These are phyloP conservation scores for Xerophyta viscosa DNA, from an alignment of 106 monocot species.

Conservation along the genomic window DNA sequence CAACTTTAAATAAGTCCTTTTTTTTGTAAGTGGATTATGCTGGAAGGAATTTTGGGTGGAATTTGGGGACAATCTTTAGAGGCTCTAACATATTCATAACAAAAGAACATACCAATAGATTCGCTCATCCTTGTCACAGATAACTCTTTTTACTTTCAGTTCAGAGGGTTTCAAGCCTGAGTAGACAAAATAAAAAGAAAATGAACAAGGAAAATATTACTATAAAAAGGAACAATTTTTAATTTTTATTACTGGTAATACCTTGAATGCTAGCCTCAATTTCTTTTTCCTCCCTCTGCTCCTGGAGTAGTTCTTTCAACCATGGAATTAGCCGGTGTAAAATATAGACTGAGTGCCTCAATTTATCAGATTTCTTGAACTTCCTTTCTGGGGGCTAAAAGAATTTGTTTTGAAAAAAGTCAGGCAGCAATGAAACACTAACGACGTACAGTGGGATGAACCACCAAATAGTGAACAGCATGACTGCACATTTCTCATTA, in stretches of 20 bases:
- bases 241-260: slow-evolving; percentile 16
- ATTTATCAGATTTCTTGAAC: slow-evolving; percentile 19
- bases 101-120: slow-evolving; percentile 37
- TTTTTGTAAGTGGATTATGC: no score
- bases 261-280: slow-evolving; percentile 51
- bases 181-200: neutral
- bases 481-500: no score
- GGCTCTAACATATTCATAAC: no score
- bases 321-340: slow-evolving; percentile 40
- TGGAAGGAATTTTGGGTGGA: no score
- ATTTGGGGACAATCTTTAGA: no score
- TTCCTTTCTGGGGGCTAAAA: slow-evolving; percentile 28
- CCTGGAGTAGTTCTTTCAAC: slow-evolving; percentile 43
- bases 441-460: neutral
- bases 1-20: no score
- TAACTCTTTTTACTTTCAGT: slow-evolving; percentile 34
- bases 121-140: slow-evolving; percentile 44
- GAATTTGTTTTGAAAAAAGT: no score
- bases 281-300: slow-evolving; percentile 56
- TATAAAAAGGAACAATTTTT: slow-evolving; percentile 1
- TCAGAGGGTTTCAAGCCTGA: slow-evolving; percentile 23
- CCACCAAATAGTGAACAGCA: neutral
- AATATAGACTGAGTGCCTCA: slow-evolving; percentile 23
- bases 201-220: neutral
- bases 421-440: neutral